These are phyloP conservation scores for Lentinus tigrinus DNA, from an alignment of 768 basidiomycete genomes.

Conservation along the genomic window DNA sequence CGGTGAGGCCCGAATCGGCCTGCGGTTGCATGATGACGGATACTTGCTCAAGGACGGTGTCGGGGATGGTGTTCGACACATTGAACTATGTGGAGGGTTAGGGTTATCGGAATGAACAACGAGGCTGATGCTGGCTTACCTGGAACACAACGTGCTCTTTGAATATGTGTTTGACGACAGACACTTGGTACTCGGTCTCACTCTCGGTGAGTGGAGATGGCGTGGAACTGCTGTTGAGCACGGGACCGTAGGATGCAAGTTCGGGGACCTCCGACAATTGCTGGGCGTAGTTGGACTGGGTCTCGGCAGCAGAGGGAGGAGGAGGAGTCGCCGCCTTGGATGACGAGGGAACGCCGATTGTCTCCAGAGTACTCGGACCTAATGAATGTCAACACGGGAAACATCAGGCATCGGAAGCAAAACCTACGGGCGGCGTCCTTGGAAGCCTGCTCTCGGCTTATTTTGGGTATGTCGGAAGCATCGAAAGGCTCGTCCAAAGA, in stretches of 20 bases:
- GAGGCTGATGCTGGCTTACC: conserved; percentile 42
- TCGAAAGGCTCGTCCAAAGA: conserved; percentile 80
- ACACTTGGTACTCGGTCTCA: conserved; percentile 97
- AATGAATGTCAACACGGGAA: neutral
- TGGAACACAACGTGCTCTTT: conserved; percentile 96
- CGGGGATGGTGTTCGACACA: conserved; percentile 93
- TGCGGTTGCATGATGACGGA: conserved; percentile 89
- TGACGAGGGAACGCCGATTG: conserved; percentile 69
- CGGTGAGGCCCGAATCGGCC: conserved; percentile 71
- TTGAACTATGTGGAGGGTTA: conserved; percentile 67
- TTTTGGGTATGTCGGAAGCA: conserved; percentile 81
- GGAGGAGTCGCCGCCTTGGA: conserved; percentile 64
- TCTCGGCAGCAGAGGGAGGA: conserved; percentile 82
- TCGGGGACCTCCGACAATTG: conserved; percentile 88
- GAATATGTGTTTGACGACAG: conserved; percentile 96
- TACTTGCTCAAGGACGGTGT: conserved; percentile 92
- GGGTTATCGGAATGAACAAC: conserved; percentile 6
- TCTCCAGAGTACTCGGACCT: conserved; percentile 88
- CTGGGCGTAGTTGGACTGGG: conserved; percentile 81
- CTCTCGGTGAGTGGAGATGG: conserved; percentile 87
- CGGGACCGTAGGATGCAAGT: conserved; percentile 78
- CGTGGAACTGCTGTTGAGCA: conserved; percentile 82
- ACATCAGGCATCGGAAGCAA: neutral
- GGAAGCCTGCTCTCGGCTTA: conserved; percentile 90
- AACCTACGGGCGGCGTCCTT: conserved; percentile 82